These are phyloP conservation scores for Annulohypoxylon stygium DNA, from an alignment of 495 filamentous ascomycete genomes.

Conservation along the genomic window DNA sequence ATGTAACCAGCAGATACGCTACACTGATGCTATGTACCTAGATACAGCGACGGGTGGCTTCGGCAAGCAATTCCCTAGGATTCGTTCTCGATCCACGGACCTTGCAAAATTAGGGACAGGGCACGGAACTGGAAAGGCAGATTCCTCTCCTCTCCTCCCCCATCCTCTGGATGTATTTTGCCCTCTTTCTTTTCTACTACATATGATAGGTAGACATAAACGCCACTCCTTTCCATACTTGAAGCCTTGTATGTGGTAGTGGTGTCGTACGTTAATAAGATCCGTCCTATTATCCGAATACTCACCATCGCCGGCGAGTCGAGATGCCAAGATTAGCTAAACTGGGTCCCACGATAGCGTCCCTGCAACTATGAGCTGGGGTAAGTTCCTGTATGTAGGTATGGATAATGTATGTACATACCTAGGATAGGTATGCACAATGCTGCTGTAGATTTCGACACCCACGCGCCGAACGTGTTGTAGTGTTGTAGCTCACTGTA, in stretches of 20 bases:
- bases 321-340: slow-evolving; percentile 35
- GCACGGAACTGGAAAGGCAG: slow-evolving; percentile 22
- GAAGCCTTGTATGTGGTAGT: slow-evolving; percentile 1
- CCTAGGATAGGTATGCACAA: background rate
- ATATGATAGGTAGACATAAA: background rate
- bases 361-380: slow-evolving; percentile 20
- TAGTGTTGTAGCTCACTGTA: slow-evolving; percentile 21
- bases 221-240: background rate
- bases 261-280: slow-evolving; percentile 4
- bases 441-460: slow-evolving; percentile 22
- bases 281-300: slow-evolving; percentile 14
- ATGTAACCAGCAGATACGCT: too few species aligned
- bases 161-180: background rate
- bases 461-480: slow-evolving; percentile 20
- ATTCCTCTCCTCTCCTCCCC: background rate
- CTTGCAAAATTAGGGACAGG: slow-evolving; percentile 26
- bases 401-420: background rate
- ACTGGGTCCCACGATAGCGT: slow-evolving; percentile 20
- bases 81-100: slow-evolving; percentile 24
- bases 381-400: slow-evolving; percentile 16
- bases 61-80: slow-evolving; percentile 14
- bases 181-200: background rate
- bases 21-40: background rate
- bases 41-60: slow-evolving; percentile 7
- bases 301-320: slow-evolving; percentile 22